Evolutionary conservation across 164 flowering plant genomes (phyloP), one percentile per base, ranked within the genome.

Genomic region (Chimonanthus salicifolius): DNA sequence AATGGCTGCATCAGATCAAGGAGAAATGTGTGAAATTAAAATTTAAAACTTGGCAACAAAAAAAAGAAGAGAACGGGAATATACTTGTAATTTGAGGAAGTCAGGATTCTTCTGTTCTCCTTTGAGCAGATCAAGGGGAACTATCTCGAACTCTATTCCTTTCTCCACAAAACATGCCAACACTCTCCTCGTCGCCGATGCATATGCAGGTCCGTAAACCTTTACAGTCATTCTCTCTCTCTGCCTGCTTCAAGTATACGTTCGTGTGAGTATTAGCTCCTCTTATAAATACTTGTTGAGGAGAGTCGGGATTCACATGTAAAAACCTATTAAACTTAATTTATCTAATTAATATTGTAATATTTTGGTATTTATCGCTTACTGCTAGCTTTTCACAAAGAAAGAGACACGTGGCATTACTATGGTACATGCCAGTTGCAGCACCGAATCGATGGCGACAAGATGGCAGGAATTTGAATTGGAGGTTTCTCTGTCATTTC

Each of bases 31-130:
- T 8, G 48, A 20, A 65, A 47, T 18, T 6, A 60, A 45, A 45
- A 45, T 15, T 47, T 20, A 68, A 48, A 5, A 72, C 5, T 44
- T 5, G 15, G 15, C 11, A 54, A 44, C 11, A 66, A n/a, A 18
- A 62, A 62, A 62, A 65, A 44, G 44, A 64, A 43, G 47, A 44
- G 43, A 16, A 43, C 54, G 2, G 6, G 11, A n/a, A 49, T 5
- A 9, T 72, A 81, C 90, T 79, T 85, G 88, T 11, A 87, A 47
- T 18, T 80, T 79, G 78, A 85, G 89, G 76, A 66, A 86, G 0
- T 83, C 84, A 16, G 89, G 91, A n/a, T 51, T 21, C 69, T 81
- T 82, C n/a, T 85, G 77, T 72, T 84, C 89, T 47, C 85, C 85
- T 13, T 78, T 85, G 81, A 84, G 33, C 43, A 87, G 4, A 78